These are phyloP conservation scores for Isochrysis galbana DNA, from an alignment of 78 protist genomes.

Conservation along the genomic window DNA sequence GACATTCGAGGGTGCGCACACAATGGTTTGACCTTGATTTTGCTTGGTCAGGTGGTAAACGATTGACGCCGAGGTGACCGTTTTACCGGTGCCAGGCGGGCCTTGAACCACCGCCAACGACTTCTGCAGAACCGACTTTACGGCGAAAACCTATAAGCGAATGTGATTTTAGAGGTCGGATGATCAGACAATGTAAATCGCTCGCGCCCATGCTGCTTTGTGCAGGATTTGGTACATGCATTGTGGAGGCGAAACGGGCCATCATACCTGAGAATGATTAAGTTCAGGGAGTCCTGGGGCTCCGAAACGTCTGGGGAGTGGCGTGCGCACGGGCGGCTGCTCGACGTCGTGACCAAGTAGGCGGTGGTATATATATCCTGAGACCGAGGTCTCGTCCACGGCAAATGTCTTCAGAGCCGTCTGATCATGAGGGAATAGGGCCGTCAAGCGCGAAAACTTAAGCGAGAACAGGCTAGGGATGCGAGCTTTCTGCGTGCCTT, in stretches of 20 bases:
- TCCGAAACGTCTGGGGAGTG: conserved; percentile 66
- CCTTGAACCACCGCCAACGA: conserved; percentile 97
- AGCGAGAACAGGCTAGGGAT: no score
- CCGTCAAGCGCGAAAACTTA: background rate
- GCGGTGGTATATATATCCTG: conserved; percentile 82
- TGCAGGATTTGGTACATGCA: no score
- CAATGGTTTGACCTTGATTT: conserved; percentile 82
- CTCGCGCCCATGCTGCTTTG: no score
- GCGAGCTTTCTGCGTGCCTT: no score
- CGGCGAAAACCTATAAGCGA: conserved; percentile 88
- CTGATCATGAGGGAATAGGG: conserved; percentile 2
- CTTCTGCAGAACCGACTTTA: conserved; percentile 70
- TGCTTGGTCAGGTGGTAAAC: conserved; percentile 90
- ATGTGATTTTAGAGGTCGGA: no score
- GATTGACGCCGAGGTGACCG: conserved; percentile 95
- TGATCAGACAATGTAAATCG: no score
- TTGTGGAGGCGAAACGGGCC: no score
- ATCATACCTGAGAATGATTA: conserved; percentile 71
- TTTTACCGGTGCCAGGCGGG: conserved; percentile 99
- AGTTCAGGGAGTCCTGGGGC: conserved; percentile 88
- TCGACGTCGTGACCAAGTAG: conserved; percentile 93
- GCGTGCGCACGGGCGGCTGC: conserved; percentile 34
- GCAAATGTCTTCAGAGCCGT: conserved; percentile 90
- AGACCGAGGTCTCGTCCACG: conserved; percentile 77
- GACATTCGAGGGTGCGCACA: conserved; percentile 98